Evolutionary conservation across 306 rosid species (phyloP), one percentile per base, ranked within the genome.

Genomic region (Trichosanthes truncata): DNA sequence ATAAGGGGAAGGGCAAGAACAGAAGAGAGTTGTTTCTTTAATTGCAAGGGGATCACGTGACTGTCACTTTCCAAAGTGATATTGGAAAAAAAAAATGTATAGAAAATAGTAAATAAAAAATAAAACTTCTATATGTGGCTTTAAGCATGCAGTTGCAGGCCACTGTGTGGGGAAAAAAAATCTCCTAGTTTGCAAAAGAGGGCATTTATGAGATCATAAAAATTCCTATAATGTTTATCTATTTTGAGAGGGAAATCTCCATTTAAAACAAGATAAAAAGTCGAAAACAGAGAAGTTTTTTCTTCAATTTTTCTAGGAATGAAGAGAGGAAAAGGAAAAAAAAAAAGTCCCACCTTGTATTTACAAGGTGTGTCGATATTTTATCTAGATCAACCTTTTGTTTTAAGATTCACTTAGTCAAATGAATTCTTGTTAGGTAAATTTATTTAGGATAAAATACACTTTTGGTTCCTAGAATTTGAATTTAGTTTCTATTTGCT

Each of bases 11-110:
- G 15, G 67, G 9, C 38, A 61, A 62, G 5, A 12, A 62, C 10
- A 62, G 69, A 66, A 66, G 0, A 38, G 5, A 66, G 29, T 23
- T 35, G 26, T 66, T 36, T 35, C 25, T 20, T 66, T 33, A 17
- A 66, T 17, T 38, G 48, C 48, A 36, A 18, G 55, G n/a, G 5
- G 53, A 69, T 69, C 55, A 45, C 76, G 35, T 69, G 76, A 67
- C 46, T 40, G 51, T 67, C 53, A 69, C 76, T 69, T 43, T 69
- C 76, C 31, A 43, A 40, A 69, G 36, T 69, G 36, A 69, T 69
- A 3, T 69, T 43, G 26, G 46, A 36, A 14, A 18, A 40, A 15
- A 20, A n/a, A 2, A 8, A 8, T 20, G 8, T 6, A 21, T 8
- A 35, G 9, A 1, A 66, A 2, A 63, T 63, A 35, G 0, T 17